These are phyloP conservation scores for Xylaria multiplex DNA, from an alignment of 2,329 filamentous ascomycete species.

Conservation along the genomic window DNA sequence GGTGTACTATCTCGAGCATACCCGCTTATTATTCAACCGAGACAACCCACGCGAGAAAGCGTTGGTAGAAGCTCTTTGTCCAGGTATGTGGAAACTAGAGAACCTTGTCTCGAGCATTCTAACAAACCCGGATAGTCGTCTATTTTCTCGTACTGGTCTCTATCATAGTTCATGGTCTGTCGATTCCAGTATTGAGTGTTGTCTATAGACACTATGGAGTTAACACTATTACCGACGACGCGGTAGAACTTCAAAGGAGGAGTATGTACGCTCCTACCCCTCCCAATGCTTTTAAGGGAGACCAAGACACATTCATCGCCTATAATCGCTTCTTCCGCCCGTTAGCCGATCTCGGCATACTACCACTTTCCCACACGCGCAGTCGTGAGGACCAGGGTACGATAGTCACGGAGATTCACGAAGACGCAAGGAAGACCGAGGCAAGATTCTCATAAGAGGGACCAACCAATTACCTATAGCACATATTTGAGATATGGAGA, in stretches of 20 bases:
- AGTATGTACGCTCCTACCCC: slow-evolving; percentile 53
- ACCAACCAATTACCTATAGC: not conserved
- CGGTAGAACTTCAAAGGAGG: slow-evolving; percentile 52
- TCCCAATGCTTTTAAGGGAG: slow-evolving; percentile 53
- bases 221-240: slow-evolving; percentile 56
- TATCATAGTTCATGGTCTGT: slow-evolving; percentile 59
- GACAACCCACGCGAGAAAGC: slow-evolving; percentile 42
- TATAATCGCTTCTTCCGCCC: slow-evolving; percentile 61
- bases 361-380: slow-evolving; percentile 28
- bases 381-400: slow-evolving; percentile 23
- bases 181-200: slow-evolving; percentile 56
- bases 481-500: slow-evolving; percentile 1
- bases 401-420: slow-evolving; percentile 1
- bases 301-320: slow-evolving; percentile 54
- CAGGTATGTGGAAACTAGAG: slow-evolving; percentile 40
- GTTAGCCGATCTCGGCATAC: slow-evolving; percentile 21
- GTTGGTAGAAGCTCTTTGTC: slow-evolving; percentile 52
- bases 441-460: not conserved
- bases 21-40: slow-evolving; percentile 52
- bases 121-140: slow-evolving; percentile 45
- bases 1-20: slow-evolving; percentile 74
- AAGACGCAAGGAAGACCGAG: slow-evolving; percentile 17
- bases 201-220: slow-evolving; percentile 54
- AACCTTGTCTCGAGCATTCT: not conserved
- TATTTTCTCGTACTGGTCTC: slow-evolving; percentile 56